Percentiles rank a stretch among this genome's conserved stretches.
phyloP scores from a whole-genome alignment of 2,329 filamentous ascomycete genomes.

The Fusarium sp. region DNA sequence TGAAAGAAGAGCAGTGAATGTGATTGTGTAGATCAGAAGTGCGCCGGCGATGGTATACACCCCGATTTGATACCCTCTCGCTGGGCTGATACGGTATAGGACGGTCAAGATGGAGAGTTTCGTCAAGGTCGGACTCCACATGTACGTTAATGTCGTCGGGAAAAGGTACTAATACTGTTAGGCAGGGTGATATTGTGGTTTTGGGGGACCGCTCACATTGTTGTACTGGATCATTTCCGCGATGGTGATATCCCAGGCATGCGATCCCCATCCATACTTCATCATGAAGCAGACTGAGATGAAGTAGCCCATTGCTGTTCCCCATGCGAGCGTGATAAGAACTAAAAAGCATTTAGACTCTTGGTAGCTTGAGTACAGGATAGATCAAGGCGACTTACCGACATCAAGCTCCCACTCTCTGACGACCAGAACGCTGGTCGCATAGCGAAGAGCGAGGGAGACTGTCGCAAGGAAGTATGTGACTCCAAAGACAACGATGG shows the following conservation, averaged over 20 bases:
- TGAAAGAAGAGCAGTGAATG: neutral
- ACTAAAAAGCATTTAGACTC: neutral
- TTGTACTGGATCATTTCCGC: conserved; percentile 1
- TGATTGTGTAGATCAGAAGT: conserved; percentile 1
- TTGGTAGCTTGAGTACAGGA: no score
- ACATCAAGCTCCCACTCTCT: conserved; percentile 6
- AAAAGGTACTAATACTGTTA: neutral
- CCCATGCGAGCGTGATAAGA: conserved; percentile 3
- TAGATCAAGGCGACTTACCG: no score
- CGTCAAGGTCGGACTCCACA: conserved; percentile 2
- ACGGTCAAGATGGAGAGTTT: conserved; percentile 9
- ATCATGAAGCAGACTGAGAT: conserved; percentile 12
- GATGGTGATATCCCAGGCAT: conserved; percentile 7
- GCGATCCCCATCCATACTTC: conserved; percentile 12
- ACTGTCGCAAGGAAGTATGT: neutral
- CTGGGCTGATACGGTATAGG: conserved; percentile 6
- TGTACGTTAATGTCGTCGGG: neutral
- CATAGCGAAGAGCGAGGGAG: conserved; percentile 5
- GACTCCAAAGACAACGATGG: neutral
- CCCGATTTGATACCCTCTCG: neutral
- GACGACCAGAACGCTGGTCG: neutral
- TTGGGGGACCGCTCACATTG: neutral
- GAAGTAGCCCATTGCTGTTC: neutral
- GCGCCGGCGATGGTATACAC: neutral
- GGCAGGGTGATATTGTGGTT: fast-evolving